phyloP scores from a whole-genome alignment of 2,329 filamentous ascomycete species.

The Cordyceps farinosa region DNA sequence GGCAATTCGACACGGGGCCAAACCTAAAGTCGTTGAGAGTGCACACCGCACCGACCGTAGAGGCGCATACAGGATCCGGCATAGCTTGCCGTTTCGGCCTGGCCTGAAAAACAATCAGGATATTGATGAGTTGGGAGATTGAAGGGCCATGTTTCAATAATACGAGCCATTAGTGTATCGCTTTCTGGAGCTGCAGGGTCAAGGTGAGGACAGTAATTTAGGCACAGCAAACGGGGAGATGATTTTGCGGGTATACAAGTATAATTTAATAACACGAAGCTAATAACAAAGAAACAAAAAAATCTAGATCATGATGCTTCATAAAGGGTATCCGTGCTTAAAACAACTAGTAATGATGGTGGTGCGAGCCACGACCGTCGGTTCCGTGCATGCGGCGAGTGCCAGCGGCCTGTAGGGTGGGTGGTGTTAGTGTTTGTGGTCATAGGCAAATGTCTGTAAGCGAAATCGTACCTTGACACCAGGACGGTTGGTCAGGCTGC shows the following conservation, averaged over 20 bases:
- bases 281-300: neutral
- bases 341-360: slow-evolving; percentile 17
- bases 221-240: neutral
- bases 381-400: slow-evolving; percentile 72
- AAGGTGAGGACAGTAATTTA: neutral
- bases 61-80: neutral
- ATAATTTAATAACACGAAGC: neutral
- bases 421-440: neutral
- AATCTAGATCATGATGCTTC: neutral
- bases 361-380: slow-evolving; percentile 59
- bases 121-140: neutral
- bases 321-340: slow-evolving; percentile 1
- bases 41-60: neutral
- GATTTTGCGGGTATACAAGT: neutral
- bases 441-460: too few relatives aligned
- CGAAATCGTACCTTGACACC: slow-evolving; percentile 60
- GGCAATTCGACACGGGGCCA: slow-evolving; percentile 1
- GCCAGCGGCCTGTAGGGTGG: slow-evolving; percentile 57
- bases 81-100: neutral
- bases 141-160: neutral
- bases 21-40: neutral
- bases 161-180: neutral
- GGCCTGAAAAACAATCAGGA: neutral
- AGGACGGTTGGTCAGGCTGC: slow-evolving; percentile 63
- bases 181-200: neutral